These are phyloP conservation scores for Basidiobolus heterosporus DNA, from an alignment of 371 early-diverging fungal genomes.

Conservation along the genomic window DNA sequence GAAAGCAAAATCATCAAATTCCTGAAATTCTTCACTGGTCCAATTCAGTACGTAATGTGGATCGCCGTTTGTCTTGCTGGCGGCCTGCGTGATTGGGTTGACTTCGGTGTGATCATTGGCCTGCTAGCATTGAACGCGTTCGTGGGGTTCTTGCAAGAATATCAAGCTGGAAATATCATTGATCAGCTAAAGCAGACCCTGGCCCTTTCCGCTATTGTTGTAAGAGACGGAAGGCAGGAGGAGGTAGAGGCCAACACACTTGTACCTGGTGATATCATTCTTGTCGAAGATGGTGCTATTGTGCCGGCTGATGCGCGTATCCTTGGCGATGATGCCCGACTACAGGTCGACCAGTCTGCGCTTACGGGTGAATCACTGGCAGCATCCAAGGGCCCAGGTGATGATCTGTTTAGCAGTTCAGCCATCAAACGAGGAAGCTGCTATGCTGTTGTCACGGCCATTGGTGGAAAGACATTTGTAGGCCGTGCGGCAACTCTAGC, in stretches of 20 bases:
- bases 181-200: slow-evolving; percentile 78
- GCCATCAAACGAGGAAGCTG: slow-evolving; percentile 73
- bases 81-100: slow-evolving; percentile 52
- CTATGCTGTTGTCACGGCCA: slow-evolving; percentile 68
- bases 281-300: slow-evolving; percentile 80
- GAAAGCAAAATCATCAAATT: slow-evolving; percentile 44
- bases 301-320: slow-evolving; percentile 83
- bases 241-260: slow-evolving; percentile 60
- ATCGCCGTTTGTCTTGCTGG: slow-evolving; percentile 23
- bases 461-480: slow-evolving; percentile 77
- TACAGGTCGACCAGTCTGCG: slow-evolving; percentile 85
- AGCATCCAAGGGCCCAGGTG: slow-evolving; percentile 55
- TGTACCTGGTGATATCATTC: slow-evolving; percentile 76
- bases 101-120: slow-evolving; percentile 71
- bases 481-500: slow-evolving; percentile 84
- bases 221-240: slow-evolving; percentile 54
- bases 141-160: slow-evolving; percentile 80
- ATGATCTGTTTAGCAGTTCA: slow-evolving; percentile 60
- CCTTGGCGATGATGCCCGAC: slow-evolving; percentile 62
- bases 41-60: slow-evolving; percentile 41
- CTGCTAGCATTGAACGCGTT: slow-evolving; percentile 71
- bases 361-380: slow-evolving; percentile 87
- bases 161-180: slow-evolving; percentile 76
- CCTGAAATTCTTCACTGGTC: slow-evolving; percentile 41
- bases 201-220: slow-evolving; percentile 59